Conservation (phyloP, 164 flowering plant genomes). For the Warburgia ugandensis region DNA sequence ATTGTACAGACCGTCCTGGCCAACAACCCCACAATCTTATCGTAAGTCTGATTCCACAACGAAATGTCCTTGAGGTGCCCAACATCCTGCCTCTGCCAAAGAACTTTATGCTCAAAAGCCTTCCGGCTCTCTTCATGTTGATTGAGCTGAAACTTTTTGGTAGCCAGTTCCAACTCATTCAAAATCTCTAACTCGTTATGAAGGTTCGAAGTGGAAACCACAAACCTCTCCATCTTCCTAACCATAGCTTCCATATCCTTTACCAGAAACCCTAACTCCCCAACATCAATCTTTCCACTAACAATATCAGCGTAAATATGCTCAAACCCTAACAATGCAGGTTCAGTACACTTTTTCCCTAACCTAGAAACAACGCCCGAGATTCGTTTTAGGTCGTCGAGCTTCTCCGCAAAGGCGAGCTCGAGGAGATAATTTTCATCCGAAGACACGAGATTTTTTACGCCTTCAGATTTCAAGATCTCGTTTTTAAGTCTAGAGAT, state of each 20-base stretch:
- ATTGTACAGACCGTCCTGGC: slow-evolving; percentile 84
- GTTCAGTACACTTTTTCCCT: slow-evolving; percentile 76
- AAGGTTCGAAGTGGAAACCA: slow-evolving; percentile 50
- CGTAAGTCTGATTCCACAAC: slow-evolving; percentile 82
- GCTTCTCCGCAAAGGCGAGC: slow-evolving; percentile 67
- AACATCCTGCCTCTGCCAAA: slow-evolving; percentile 87
- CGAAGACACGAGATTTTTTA: slow-evolving; percentile 48
- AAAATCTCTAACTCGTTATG: slow-evolving; percentile 73
- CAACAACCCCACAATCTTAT: slow-evolving; percentile 77
- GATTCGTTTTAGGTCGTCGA: slow-evolving; percentile 67
- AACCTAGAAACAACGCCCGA: slow-evolving; percentile 73
- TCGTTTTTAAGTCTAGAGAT: slow-evolving; percentile 48
- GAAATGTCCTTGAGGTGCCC: slow-evolving; percentile 68
- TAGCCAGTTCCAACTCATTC: slow-evolving; percentile 71
- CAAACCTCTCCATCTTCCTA: slow-evolving; percentile 83
- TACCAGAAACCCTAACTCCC: slow-evolving; percentile 76
- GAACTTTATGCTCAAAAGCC: slow-evolving; percentile 74
- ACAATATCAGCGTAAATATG: slow-evolving; percentile 80
- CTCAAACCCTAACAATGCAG: slow-evolving; percentile 84
- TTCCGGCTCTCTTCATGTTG: slow-evolving; percentile 71
- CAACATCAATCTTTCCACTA: slow-evolving; percentile 62
- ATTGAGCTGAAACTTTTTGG: slow-evolving; percentile 63
- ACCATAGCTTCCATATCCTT: slow-evolving; percentile 95
- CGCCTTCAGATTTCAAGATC: slow-evolving; percentile 63
- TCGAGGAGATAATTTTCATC: slow-evolving; percentile 55